Evolutionary conservation across 2,329 filamentous ascomycete species (phyloP).

Genomic region (Sordariomycetes sp.): DNA sequence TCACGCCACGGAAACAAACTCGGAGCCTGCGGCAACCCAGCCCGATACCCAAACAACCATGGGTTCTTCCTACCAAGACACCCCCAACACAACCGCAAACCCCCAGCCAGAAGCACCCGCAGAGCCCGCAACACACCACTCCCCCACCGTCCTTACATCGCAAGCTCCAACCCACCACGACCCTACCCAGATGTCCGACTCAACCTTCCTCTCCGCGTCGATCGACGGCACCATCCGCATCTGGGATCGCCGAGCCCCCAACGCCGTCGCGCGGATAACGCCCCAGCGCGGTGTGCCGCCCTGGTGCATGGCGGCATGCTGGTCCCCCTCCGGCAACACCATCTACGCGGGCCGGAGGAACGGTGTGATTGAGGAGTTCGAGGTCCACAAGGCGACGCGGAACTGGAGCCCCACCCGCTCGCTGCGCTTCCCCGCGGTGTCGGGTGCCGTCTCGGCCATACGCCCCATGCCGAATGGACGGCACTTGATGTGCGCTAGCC

Average conservation of each 20-base stretch:
- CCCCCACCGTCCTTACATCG: not conserved
- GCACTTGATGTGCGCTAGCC: conserved; percentile 83
- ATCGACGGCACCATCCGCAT: conserved; percentile 83
- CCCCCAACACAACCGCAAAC: not conserved
- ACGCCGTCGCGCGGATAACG: conserved; percentile 67
- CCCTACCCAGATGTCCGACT: conserved; percentile 50
- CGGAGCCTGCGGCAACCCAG: not conserved
- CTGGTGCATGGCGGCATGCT: conserved; percentile 96
- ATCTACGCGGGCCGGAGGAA: conserved; percentile 90
- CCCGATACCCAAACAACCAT: not conserved
- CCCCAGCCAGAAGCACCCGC: conserved; percentile 1
- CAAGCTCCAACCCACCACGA: conserved; percentile 28
- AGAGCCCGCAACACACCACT: not conserved
- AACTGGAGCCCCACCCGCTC: conserved; percentile 57
- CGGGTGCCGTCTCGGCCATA: conserved; percentile 79
- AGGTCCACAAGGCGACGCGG: conserved; percentile 61
- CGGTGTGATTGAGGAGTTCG: conserved; percentile 88
- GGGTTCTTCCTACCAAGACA: not conserved
- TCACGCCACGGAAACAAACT: not conserved
- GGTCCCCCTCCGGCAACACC: conserved; percentile 89
- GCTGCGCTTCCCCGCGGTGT: conserved; percentile 80
- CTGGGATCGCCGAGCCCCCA: conserved; percentile 72
- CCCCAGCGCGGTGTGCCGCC: conserved; percentile 68
- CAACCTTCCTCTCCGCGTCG: conserved; percentile 76
- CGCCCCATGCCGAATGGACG: conserved; percentile 84